phyloP scores from a whole-genome alignment of 257 asterid genomes.

The Capsicum baccatum region DNA sequence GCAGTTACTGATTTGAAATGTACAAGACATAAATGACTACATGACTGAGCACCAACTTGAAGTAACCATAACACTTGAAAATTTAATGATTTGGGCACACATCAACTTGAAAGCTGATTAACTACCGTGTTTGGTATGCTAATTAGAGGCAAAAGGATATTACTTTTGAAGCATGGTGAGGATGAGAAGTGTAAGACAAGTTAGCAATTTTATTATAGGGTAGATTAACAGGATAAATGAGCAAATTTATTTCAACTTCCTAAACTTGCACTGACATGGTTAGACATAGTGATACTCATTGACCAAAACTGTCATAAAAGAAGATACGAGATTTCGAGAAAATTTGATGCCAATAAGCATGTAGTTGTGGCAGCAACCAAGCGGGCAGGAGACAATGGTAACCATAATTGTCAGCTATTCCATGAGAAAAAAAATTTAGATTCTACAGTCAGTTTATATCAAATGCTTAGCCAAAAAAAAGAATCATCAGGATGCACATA shows the following conservation, averaged over 20 bases:
- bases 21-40: constrained; percentile 6
- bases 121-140: background rate
- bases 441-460: background rate
- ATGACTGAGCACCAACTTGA: background rate
- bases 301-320: background rate
- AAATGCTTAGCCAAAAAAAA: background rate
- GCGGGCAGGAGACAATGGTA: background rate
- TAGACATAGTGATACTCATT: background rate
- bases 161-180: background rate
- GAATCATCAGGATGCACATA: background rate
- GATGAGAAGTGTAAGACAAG: background rate
- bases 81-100: background rate
- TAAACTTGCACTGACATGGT: background rate
- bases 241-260: constrained; percentile 18
- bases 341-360: background rate
- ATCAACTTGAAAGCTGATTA: background rate
- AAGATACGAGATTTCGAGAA: background rate
- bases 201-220: background rate
- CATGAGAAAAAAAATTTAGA: background rate
- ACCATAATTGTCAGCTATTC: background rate
- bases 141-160: constrained; percentile 5
- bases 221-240: background rate
- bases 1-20: background rate
- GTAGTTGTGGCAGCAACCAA: background rate
- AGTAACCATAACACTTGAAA: background rate